A percentile compares a stretch with the other conserved stretches of the same genome.
Conservation (phyloP, 139 green algal genomes). For the Gonium pectorale region DNA sequence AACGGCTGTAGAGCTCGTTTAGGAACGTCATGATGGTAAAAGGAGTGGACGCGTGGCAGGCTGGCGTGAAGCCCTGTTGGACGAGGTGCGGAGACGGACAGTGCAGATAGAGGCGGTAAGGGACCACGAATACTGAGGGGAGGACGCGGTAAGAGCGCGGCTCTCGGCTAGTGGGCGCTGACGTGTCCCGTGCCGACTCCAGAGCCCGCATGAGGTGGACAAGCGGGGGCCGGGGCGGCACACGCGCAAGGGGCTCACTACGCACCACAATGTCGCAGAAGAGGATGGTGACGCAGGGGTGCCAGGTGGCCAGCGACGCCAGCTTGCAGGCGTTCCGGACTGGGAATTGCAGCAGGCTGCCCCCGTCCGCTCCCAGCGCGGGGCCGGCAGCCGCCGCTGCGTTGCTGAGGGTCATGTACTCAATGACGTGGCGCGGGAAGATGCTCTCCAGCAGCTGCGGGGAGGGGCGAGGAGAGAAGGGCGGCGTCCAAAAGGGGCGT, state of each 20-base stretch:
- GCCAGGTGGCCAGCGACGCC: conserved; percentile 12
- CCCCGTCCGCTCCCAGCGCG: not conserved
- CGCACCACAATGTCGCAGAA: conserved; percentile 15
- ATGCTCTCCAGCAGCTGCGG: conserved; percentile 23
- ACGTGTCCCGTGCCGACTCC: too few relatives aligned
- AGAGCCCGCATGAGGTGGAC: too few relatives aligned
- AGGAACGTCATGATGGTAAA: conserved; percentile 5
- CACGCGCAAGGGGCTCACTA: not conserved
- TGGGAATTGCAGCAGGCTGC: not conserved
- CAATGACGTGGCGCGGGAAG: conserved; percentile 22
- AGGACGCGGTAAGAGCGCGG: too few relatives aligned
- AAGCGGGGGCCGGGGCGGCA: too few relatives aligned
- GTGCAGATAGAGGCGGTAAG: too few relatives aligned
- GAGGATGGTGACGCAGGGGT: conserved; percentile 3
- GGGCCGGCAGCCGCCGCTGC: not conserved
- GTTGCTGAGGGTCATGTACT: not conserved
- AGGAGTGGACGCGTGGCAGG: not conserved
- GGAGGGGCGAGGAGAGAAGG: not conserved
- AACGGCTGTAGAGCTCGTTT: conserved; percentile 9
- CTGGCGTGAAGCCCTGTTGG: not conserved
- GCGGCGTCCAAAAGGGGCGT: too few relatives aligned
- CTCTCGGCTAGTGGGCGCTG: too few relatives aligned
- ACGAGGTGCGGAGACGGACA: too few relatives aligned
- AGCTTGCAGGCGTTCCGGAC: not conserved
- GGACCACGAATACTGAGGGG: too few relatives aligned